A percentile compares a stretch with the other conserved stretches of the same genome.
Evolutionary conservation across 2,329 filamentous ascomycete genomes (phyloP).

Genomic region (Neurospora crassa): DNA sequence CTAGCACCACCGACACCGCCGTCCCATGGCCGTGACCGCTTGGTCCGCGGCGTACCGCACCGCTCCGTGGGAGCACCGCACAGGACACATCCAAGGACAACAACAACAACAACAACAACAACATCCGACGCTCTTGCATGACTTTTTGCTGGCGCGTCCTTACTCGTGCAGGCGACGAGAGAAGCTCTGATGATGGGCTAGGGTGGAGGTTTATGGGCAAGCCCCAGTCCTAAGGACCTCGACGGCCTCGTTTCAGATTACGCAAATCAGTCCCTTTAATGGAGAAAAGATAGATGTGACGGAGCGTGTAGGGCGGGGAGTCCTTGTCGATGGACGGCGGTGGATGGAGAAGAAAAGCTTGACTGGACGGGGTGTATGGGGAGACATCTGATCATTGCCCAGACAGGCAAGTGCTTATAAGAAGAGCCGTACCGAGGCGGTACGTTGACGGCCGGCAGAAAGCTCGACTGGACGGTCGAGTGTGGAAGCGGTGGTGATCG

Average conservation of each 20-base stretch:
- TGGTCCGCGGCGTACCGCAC: background rate
- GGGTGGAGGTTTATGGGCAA: background rate
- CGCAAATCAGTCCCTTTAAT: slow-evolving; percentile 12
- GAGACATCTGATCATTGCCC: slow-evolving; percentile 12
- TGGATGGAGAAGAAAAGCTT: background rate
- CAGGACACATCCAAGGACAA: background rate
- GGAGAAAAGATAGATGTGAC: slow-evolving; percentile 5
- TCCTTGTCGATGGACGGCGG: background rate
- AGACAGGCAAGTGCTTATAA: slow-evolving; percentile 7
- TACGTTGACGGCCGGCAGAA: background rate
- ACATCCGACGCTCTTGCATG: background rate
- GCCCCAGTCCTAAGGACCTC: slow-evolving; percentile 5
- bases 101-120: too few species aligned
- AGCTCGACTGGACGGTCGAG: background rate
- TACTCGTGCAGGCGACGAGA: background rate
- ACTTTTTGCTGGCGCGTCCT: background rate
- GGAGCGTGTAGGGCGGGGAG: background rate
- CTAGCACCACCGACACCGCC: background rate
- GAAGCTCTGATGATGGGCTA: background rate
- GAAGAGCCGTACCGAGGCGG: slow-evolving; percentile 6
- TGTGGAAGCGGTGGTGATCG: background rate
- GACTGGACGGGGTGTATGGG: slow-evolving; percentile 1
- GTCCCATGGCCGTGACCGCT: background rate
- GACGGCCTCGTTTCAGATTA: slow-evolving; percentile 13
- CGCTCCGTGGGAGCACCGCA: background rate